phyloP scores from a whole-genome alignment of 1,284 basidiomycete species.

The Malassezia pachydermatis region DNA sequence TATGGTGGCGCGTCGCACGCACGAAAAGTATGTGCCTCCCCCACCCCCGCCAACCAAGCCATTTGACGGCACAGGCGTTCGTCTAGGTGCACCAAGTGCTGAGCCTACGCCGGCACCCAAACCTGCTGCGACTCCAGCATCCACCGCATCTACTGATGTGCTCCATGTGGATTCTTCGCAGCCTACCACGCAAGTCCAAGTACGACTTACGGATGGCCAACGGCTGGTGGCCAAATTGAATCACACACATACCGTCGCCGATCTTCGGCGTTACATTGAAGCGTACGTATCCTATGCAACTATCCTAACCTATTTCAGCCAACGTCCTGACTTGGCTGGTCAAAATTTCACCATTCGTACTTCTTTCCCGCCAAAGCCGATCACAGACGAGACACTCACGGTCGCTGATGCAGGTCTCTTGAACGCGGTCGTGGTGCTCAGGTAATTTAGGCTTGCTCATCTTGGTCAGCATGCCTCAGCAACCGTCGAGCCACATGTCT shows the following conservation, averaged over 20 bases:
- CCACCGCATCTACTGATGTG: constrained; percentile 50
- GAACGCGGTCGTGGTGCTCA: constrained; percentile 42
- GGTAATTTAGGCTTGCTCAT: not conserved
- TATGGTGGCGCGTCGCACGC: constrained; percentile 63
- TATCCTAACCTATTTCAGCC: constrained; percentile 15
- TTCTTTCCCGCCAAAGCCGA: constrained; percentile 43
- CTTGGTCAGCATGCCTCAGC: too few species aligned
- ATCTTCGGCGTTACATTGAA: constrained; percentile 77
- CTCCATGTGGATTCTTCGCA: constrained; percentile 64
- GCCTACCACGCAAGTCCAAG: constrained; percentile 82
- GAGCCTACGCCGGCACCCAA: constrained; percentile 37
- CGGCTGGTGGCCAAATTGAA: constrained; percentile 84
- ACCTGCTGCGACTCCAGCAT: not conserved
- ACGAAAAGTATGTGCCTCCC: constrained; percentile 64
- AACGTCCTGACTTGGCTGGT: constrained; percentile 34
- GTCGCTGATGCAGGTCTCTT: constrained; percentile 38
- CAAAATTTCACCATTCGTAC: constrained; percentile 34
- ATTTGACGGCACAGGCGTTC: constrained; percentile 69
- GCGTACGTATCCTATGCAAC: constrained; percentile 57
- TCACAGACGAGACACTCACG: constrained; percentile 36
- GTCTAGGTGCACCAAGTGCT: constrained; percentile 57
- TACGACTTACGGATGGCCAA: constrained; percentile 76
- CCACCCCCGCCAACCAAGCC: constrained; percentile 50
- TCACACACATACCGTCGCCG: constrained; percentile 74
- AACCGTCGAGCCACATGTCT: too few species aligned